Evolutionary conservation across 2,329 filamentous ascomycete genomes (phyloP).

Genomic region (Stemphylium beticola): DNA sequence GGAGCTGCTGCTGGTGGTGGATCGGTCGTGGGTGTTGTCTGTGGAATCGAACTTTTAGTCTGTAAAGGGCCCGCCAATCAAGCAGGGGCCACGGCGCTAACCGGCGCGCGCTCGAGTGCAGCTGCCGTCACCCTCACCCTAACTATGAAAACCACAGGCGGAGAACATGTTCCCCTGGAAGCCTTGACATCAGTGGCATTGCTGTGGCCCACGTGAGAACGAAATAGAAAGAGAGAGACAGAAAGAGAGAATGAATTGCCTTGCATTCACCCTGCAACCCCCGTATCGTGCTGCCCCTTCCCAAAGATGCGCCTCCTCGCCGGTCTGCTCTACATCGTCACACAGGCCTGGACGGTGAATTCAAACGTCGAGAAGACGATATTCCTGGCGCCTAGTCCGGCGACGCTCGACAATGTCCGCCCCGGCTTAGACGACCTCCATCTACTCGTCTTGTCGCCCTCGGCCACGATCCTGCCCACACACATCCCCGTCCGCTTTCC

Average conservation of each 20-base stretch:
- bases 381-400: slow-evolving; percentile 73
- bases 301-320: slow-evolving; percentile 45
- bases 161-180: slow-evolving; percentile 4
- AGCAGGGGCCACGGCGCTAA: slow-evolving; percentile 18
- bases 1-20: slow-evolving; percentile 28
- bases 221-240: too few species aligned
- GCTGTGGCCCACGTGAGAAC: slow-evolving; percentile 20
- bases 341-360: slow-evolving; percentile 44
- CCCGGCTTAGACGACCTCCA: slow-evolving; percentile 66
- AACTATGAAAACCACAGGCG: background rate
- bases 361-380: slow-evolving; percentile 93
- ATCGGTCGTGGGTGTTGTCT: slow-evolving; percentile 25
- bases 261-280: background rate
- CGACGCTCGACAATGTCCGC: slow-evolving; percentile 62
- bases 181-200: slow-evolving; percentile 13
- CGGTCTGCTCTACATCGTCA: slow-evolving; percentile 39
- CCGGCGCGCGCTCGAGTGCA: slow-evolving; percentile 6
- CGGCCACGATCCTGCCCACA: slow-evolving; percentile 61
- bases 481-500: slow-evolving; percentile 73
- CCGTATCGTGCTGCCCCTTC: slow-evolving; percentile 9
- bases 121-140: slow-evolving; percentile 15
- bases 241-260: slow-evolving; percentile 4
- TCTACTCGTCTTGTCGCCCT: slow-evolving; percentile 69
- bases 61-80: slow-evolving; percentile 4
- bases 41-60: slow-evolving; percentile 22